Conservation (phyloP, 2,329 filamentous ascomycete genomes). For the Lasiodiplodia sp. region DNA sequence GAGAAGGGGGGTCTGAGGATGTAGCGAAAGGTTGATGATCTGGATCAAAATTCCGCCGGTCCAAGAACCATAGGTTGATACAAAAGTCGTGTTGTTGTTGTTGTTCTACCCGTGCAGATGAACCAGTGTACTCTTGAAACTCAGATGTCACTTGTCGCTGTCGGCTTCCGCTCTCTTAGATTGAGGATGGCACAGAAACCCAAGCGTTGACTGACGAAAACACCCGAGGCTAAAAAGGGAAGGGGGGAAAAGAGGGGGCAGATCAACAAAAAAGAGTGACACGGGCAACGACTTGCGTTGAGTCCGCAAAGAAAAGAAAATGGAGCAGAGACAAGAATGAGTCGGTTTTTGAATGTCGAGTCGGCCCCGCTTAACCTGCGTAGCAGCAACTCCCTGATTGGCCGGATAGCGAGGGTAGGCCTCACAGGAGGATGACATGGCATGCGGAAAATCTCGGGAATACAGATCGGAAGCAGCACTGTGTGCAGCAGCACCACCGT, state of each 20-base stretch:
- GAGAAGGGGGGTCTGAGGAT: neutral
- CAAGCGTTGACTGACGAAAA: neutral
- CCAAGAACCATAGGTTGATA: neutral
- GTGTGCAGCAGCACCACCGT: neutral
- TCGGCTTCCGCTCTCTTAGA: neutral
- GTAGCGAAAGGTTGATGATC: neutral
- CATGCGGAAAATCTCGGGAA: neutral
- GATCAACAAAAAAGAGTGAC: neutral
- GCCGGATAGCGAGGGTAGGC: neutral
- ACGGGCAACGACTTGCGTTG: conserved; percentile 4
- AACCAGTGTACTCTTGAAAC: neutral
- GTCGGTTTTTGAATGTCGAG: neutral
- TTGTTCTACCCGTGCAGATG: neutral
- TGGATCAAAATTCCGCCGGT: neutral
- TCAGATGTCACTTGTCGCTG: conserved; percentile 7
- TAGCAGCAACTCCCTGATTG: neutral
- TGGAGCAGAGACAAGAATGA: neutral
- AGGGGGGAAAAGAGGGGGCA: neutral
- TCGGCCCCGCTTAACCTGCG: neutral
- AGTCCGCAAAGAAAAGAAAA: conserved; percentile 2
- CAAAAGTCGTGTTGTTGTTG: neutral
- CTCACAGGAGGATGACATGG: neutral
- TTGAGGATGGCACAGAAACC: neutral
- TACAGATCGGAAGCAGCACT: neutral
- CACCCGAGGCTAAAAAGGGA: neutral